Evolutionary conservation across 192 early-diverging fungal species (phyloP).

Genomic region (Entophlyctis helioformis): DNA sequence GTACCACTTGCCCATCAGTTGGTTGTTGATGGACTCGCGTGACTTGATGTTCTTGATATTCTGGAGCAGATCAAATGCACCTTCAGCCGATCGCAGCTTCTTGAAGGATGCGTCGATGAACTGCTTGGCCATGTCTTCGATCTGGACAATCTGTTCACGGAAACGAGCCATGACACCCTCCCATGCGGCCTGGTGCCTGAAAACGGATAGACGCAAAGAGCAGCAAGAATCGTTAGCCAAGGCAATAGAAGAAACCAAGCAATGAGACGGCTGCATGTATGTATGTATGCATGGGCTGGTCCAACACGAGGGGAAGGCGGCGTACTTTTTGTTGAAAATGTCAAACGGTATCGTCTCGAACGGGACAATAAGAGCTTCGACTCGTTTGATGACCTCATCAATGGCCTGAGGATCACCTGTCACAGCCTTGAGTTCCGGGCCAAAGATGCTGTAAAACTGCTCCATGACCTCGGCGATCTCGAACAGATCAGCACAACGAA

Average conservation of each 20-base stretch:
- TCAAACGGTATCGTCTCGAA: constrained; percentile 50
- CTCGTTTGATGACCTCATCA: constrained; percentile 55
- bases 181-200: constrained; percentile 42
- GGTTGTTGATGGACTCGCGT: constrained; percentile 46
- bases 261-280: too few species aligned
- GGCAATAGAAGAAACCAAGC: too few species aligned
- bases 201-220: neutral
- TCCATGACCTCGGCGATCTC: constrained; percentile 57
- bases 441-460: constrained; percentile 58
- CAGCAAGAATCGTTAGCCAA: too few species aligned
- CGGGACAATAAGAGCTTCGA: constrained; percentile 45
- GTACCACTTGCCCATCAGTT: constrained; percentile 55
- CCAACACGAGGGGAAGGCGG: too few species aligned
- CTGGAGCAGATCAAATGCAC: constrained; percentile 50
- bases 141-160: constrained; percentile 51
- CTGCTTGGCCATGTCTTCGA: constrained; percentile 58
- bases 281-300: too few species aligned
- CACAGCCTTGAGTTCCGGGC: constrained; percentile 52
- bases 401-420: constrained; percentile 54
- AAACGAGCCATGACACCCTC: constrained; percentile 47
- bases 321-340: constrained; percentile 44
- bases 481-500: constrained; percentile 42
- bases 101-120: constrained; percentile 56
- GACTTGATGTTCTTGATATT: constrained; percentile 55
- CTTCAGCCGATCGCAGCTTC: constrained; percentile 48